These are phyloP conservation scores for Cryptococcus sp. DNA, from an alignment of 1,284 basidiomycete species.

Conservation along the genomic window DNA sequence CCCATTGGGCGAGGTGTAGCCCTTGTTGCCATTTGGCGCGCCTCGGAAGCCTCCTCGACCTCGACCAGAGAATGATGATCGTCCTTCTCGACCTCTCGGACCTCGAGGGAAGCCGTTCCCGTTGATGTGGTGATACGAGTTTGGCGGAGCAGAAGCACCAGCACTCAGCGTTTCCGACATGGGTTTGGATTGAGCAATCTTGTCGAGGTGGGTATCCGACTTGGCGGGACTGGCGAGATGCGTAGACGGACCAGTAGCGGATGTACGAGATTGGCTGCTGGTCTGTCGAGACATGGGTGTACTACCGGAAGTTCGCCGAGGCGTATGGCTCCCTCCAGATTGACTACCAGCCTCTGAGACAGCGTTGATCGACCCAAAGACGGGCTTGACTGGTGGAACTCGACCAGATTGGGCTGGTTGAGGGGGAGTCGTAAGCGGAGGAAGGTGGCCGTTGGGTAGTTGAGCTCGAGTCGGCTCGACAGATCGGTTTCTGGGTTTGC, in stretches of 20 bases:
- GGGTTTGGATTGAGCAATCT: background rate
- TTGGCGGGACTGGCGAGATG: background rate
- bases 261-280: slow-evolving; percentile 15
- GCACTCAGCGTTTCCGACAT: slow-evolving; percentile 8
- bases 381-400: slow-evolving; percentile 18
- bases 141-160: background rate
- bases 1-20: slow-evolving; percentile 14
- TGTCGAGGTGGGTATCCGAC: background rate
- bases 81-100: slow-evolving; percentile 27
- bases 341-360: slow-evolving; percentile 1
- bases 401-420: slow-evolving; percentile 2
- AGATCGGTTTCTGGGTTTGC: slow-evolving; percentile 12
- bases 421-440: slow-evolving; percentile 8
- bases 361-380: slow-evolving; percentile 12
- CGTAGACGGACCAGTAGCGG: background rate
- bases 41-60: background rate
- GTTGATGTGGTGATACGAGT: slow-evolving; percentile 4
- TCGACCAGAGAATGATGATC: slow-evolving; percentile 5
- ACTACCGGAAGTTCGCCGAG: background rate
- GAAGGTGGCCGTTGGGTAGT: slow-evolving; percentile 3
- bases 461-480: slow-evolving; percentile 11
- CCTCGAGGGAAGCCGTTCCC: slow-evolving; percentile 28
- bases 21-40: background rate
- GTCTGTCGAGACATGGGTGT: slow-evolving; percentile 1
- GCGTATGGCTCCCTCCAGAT: background rate